phyloP scores from a whole-genome alignment of 179 eudicot genomes.

The Amaranthus tricolor region DNA sequence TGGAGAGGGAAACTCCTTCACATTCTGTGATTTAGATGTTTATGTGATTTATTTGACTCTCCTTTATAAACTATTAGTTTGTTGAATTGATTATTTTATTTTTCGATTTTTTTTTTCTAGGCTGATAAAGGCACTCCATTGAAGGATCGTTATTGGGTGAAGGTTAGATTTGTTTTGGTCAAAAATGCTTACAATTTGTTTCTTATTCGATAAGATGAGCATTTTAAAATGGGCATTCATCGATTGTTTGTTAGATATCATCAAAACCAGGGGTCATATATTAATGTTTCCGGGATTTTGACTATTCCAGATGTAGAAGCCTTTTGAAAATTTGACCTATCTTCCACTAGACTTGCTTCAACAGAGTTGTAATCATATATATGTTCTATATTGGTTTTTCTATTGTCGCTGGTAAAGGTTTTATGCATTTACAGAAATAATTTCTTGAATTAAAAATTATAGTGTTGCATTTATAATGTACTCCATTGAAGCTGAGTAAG shows the following conservation, averaged over 20 bases:
- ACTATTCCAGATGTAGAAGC: not conserved
- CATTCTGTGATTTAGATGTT: no score
- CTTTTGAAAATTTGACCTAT: not conserved
- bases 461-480: not conserved
- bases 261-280: not conserved
- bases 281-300: not conserved
- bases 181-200: not conserved
- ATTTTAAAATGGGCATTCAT: not conserved
- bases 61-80: no score
- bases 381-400: not conserved
- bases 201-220: not conserved
- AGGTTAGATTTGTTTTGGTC: conserved; percentile 46
- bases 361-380: not conserved
- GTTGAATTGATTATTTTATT: no score
- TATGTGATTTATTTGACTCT: no score
- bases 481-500: not conserved
- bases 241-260: conserved; percentile 1
- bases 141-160: conserved; percentile 98
- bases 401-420: not conserved
- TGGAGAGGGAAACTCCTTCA: no score
- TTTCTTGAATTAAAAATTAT: not conserved
- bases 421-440: not conserved
- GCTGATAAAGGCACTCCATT: conserved; percentile 63
- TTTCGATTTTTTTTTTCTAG: conserved; percentile 41
- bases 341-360: not conserved